Base-by-base conservation (phyloP, 768 basidiomycete species). In the Tubosaeta brunneosetosa region DNA sequence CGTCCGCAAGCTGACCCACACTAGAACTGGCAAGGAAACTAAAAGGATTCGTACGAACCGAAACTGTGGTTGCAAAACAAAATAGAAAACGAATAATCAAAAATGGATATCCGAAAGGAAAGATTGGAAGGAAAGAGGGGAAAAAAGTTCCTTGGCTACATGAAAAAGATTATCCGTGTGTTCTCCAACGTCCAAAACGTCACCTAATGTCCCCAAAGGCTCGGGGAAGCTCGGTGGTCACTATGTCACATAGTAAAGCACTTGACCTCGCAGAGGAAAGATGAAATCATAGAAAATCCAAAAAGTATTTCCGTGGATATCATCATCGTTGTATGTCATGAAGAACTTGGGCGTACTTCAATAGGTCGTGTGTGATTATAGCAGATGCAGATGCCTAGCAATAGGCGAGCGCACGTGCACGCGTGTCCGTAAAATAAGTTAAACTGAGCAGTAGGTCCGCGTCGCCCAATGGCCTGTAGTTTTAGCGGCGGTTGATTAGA, bases 41-140 rank as follows among this genome's bases (percentile, higher is more conserved):
- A 62, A 64, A 65, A 51, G 38, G 29, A 55, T 53, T 42, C 44
- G 55, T 61, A 67, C 33, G 53, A 57, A 41, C 43, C 55, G 49
- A 57, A 22, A 6, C 48, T 55, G 62, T 14, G n/a, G 51, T 29
- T 51, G 64, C 58, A 65, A 62, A 66, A 66, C 54, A 61, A 61
- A 53, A 66, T 68, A 67, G 62, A 68, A 70, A 63, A 57, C 50
- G 61, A 66, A 58, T 64, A 56, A 64, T 69, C 61, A 65, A 55
- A 49, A 55, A 56, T 45, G 13, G 17, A 33, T 34, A 33, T 16
- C 25, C n/a, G 37, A 7, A 29, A 41, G 49, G n/a, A 47, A 25
- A 17, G 33, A 47, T 22, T 22, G 44, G 6, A 8, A 33, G 43
- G 33, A 14, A 44, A 52, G 50, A 55, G 49, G 37, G 26, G 34